Percentiles rank a stretch among this genome's conserved stretches.
Evolutionary conservation across 192 early-diverging fungal species (phyloP).

Genomic region (Umbelopsis sp.): DNA sequence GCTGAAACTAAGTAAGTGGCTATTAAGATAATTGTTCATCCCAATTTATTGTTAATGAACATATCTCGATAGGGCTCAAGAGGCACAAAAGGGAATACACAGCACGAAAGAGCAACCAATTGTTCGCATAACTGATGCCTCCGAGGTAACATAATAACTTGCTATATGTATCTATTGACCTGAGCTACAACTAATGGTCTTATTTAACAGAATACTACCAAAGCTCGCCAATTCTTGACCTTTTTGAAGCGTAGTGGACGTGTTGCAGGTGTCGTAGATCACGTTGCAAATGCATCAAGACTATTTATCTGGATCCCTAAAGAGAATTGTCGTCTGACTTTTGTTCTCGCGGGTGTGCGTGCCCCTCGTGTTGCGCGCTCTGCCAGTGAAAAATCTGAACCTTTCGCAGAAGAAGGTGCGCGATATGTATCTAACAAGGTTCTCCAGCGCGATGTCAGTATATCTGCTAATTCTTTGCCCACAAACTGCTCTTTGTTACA

Average conservation of each 20-base stretch:
- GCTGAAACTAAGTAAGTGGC: conserved; percentile 69
- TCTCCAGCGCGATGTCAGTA: conserved; percentile 84
- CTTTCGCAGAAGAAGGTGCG: conserved; percentile 84
- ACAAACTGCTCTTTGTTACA: background rate
- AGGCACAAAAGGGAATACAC: conserved; percentile 79
- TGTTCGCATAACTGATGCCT: conserved; percentile 80
- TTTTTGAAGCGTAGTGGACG: conserved; percentile 82
- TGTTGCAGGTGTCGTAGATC: conserved; percentile 84
- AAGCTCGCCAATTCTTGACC: conserved; percentile 86
- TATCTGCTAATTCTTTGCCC: background rate
- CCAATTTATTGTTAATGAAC: background rate
- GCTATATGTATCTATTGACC: background rate
- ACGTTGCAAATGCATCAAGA: conserved; percentile 81
- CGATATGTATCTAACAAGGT: conserved; percentile 61
- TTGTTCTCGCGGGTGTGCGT: conserved; percentile 87
- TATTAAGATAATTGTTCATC: background rate
- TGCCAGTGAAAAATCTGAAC: conserved; percentile 76
- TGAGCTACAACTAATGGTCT: background rate
- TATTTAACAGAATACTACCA: conserved; percentile 58
- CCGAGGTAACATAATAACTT: conserved; percentile 47
- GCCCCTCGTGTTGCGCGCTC: conserved; percentile 78
- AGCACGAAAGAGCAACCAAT: conserved; percentile 80
- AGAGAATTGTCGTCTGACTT: conserved; percentile 80
- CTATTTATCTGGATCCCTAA: conserved; percentile 84
- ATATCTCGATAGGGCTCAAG: conserved; percentile 29